Evolutionary conservation across 1,284 basidiomycete species (phyloP).

Genomic region (Papiliotrema flavescens): DNA sequence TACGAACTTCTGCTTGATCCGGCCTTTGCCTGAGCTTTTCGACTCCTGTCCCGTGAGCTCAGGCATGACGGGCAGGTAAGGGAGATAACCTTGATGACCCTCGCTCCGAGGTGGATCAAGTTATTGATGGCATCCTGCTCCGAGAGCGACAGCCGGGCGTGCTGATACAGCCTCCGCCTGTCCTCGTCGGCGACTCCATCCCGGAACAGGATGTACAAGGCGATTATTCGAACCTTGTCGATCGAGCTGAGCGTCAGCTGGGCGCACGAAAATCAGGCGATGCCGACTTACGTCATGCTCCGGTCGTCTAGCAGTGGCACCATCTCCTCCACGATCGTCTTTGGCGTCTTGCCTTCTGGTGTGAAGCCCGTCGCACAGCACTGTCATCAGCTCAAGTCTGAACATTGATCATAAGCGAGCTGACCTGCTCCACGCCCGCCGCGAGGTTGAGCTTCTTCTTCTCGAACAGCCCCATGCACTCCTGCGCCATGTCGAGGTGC

Average conservation of each 20-base stretch:
- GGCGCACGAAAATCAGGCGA: too few relatives aligned
- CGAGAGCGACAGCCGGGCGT: conserved; percentile 80
- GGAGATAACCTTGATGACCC: conserved; percentile 67
- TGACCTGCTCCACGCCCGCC: conserved; percentile 88
- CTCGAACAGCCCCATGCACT: conserved; percentile 93
- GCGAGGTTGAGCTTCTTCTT: conserved; percentile 78
- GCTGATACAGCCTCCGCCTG: conserved; percentile 87
- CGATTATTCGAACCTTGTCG: conserved; percentile 96
- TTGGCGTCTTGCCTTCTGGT: conserved; percentile 83
- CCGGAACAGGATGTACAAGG: conserved; percentile 90
- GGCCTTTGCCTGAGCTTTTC: conserved; percentile 71
- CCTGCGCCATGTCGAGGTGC: conserved; percentile 95
- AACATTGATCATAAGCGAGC: conserved; percentile 8
- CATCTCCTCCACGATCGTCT: conserved; percentile 95
- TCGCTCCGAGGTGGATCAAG: conserved; percentile 73
- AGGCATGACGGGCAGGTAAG: neutral
- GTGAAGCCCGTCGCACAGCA: conserved; percentile 88
- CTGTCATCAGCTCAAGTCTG: conserved; percentile 49
- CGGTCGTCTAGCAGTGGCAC: conserved; percentile 88
- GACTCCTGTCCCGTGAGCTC: conserved; percentile 54
- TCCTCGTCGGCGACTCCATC: conserved; percentile 99
- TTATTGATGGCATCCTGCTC: conserved; percentile 96
- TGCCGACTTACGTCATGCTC: conserved; percentile 64
- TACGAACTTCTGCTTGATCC: conserved; percentile 69
- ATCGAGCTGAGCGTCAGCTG: conserved; percentile 57